A percentile compares a stretch with the other conserved stretches of the same genome.
phyloP scores from a whole-genome alignment of 225 moss, liverwort and hornwort species.

The Bryum argenteum region DNA sequence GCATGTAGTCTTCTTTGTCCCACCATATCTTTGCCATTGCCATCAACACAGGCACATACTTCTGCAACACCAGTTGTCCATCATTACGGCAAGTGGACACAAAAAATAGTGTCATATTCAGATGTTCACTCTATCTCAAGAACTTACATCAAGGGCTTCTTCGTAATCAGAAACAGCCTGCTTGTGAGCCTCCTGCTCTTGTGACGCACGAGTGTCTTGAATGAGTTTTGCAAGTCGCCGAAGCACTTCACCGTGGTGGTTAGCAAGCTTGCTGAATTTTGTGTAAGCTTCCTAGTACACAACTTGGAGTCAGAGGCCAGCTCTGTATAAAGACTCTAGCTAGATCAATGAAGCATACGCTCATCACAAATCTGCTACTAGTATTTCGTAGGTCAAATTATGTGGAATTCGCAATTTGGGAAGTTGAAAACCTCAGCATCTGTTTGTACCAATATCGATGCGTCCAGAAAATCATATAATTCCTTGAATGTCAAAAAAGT shows the following conservation, averaged over 20 bases:
- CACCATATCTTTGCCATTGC: constrained; percentile 97
- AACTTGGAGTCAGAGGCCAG: background rate
- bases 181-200: constrained; percentile 57
- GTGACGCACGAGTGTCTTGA: constrained; percentile 54
- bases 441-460: constrained; percentile 70
- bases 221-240: constrained; percentile 66
- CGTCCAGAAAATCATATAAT: constrained; percentile 70
- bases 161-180: constrained; percentile 56
- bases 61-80: constrained; percentile 29
- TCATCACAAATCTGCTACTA: background rate
- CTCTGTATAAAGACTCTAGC: background rate
- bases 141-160: constrained; percentile 62
- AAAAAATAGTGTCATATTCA: background rate
- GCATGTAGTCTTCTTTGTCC: constrained; percentile 89
- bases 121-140: background rate
- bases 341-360: background rate
- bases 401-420: background rate
- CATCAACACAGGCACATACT: constrained; percentile 76
- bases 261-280: constrained; percentile 73
- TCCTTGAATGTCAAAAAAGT: constrained; percentile 51
- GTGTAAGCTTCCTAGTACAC: constrained; percentile 65
- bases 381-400: background rate
- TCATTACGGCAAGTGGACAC: no score
- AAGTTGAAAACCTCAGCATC: constrained; percentile 58
- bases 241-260: constrained; percentile 60